These are phyloP conservation scores for Litsea cubeba DNA, from an alignment of 164 flowering plant species.

Conservation along the genomic window DNA sequence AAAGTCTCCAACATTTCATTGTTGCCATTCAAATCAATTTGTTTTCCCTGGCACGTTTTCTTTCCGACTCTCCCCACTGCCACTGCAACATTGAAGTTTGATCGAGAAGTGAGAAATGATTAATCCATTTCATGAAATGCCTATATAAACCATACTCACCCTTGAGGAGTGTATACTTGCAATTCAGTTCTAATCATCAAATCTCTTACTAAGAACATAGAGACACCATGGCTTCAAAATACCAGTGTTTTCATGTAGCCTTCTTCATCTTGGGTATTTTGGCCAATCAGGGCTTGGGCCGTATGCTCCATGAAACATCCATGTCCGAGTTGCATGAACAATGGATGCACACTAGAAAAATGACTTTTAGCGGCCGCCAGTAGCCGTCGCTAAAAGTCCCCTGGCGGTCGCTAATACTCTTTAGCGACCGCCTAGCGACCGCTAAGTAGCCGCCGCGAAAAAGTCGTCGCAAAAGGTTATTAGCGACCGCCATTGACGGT, in stretches of 20 bases:
- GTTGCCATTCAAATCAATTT: background rate
- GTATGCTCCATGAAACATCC: constrained; percentile 16
- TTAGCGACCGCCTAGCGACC: no score
- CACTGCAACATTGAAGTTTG: background rate
- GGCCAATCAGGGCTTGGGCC: constrained; percentile 14
- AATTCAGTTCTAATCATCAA: background rate
- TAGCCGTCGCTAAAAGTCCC: no score
- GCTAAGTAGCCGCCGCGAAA: no score
- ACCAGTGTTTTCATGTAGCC: background rate
- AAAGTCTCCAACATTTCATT: background rate
- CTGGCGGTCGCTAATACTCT: no score
- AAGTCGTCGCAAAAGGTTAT: no score
- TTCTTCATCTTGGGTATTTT: constrained; percentile 12
- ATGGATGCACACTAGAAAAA: no score
- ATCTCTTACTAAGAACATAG: background rate
- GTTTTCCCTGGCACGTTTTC: background rate
- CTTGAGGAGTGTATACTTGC: background rate
- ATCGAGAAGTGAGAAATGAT: background rate
- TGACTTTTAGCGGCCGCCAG: no score
- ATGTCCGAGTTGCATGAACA: constrained; percentile 26
- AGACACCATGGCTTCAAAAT: background rate
- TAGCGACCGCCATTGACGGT: no score
- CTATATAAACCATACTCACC: background rate
- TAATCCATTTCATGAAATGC: background rate
- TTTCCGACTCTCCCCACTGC: background rate